Evolutionary conservation across 2,329 filamentous ascomycete species (phyloP).

Genomic region (Bretziella fagacearum): DNA sequence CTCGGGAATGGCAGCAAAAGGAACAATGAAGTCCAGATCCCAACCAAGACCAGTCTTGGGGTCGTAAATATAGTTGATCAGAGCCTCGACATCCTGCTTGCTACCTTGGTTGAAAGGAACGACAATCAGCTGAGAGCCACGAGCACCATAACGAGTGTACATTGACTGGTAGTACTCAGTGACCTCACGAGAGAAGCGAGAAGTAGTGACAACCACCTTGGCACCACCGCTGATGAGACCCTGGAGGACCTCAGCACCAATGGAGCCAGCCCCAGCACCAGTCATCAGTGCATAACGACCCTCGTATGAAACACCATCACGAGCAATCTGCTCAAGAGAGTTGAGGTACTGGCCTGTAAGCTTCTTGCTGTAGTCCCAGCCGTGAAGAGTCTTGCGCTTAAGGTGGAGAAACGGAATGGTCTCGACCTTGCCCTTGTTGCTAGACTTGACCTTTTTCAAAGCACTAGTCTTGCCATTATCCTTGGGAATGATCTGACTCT

Average conservation of each 20-base stretch:
- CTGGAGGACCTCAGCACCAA: conserved; percentile 90
- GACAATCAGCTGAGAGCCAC: conserved; percentile 90
- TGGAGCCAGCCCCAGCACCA: conserved; percentile 91
- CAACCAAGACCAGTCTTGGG: conserved; percentile 90
- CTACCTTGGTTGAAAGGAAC: conserved; percentile 98
- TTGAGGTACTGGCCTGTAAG: conserved; percentile 86
- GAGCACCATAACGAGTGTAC: conserved; percentile 86
- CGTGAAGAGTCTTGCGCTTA: conserved; percentile 82
- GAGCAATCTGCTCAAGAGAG: conserved; percentile 76
- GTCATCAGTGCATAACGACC: conserved; percentile 97
- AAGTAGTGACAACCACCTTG: conserved; percentile 92
- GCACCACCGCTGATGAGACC: conserved; percentile 92
- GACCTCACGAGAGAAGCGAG: conserved; percentile 87
- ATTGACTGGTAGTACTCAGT: conserved; percentile 99
- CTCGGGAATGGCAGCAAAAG: conserved; percentile 94
- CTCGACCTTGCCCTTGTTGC: conserved; percentile 78
- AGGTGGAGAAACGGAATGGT: conserved; percentile 95
- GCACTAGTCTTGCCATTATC: conserved; percentile 57
- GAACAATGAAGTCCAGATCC: conserved; percentile 92
- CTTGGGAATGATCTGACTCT: conserved; percentile 86
- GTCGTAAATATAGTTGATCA: conserved; percentile 94
- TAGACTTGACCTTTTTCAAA: conserved; percentile 33
- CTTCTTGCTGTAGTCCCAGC: conserved; percentile 99
- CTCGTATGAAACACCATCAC: conserved; percentile 73
- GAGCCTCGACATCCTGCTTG: conserved; percentile 89